Evolutionary conservation across 192 early-diverging fungal genomes (phyloP).

Genomic region (Rhizophagus clarus): DNA sequence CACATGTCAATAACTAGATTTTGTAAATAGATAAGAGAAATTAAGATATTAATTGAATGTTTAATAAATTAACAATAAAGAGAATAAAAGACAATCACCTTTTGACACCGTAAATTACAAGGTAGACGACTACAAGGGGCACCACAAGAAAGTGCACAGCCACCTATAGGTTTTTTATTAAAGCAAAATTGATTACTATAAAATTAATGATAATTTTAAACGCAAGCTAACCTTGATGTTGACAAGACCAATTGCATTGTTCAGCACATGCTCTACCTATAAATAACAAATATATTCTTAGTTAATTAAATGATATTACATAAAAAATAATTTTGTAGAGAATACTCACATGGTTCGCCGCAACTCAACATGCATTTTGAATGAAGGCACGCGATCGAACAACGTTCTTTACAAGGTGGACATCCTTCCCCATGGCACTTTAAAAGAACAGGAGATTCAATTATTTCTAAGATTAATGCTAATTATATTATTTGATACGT

Average conservation of each 20-base stretch:
- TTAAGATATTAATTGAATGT: not conserved
- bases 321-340: not conserved
- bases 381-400: not conserved
- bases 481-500: slow-evolving; percentile 26
- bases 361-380: not conserved
- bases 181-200: not conserved
- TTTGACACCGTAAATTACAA: slow-evolving; percentile 54
- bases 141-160: not conserved
- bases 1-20: not conserved
- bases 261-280: slow-evolving; percentile 10
- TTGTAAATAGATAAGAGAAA: not conserved
- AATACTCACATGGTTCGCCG: not conserved
- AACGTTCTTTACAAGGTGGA: not conserved
- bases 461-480: not conserved
- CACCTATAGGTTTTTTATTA: not conserved
- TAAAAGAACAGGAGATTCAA: not conserved
- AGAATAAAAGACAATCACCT: not conserved
- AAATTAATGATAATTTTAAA: slow-evolving; percentile 41
- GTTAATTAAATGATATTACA: not conserved
- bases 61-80: not conserved
- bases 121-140: slow-evolving; percentile 57
- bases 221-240: slow-evolving; percentile 40
- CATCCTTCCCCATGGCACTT: not conserved
- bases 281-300: not conserved
- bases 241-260: slow-evolving; percentile 51